Evolutionary conservation across 208 protist species (phyloP).

Genomic region (Acanthamoeba healyi): DNA sequence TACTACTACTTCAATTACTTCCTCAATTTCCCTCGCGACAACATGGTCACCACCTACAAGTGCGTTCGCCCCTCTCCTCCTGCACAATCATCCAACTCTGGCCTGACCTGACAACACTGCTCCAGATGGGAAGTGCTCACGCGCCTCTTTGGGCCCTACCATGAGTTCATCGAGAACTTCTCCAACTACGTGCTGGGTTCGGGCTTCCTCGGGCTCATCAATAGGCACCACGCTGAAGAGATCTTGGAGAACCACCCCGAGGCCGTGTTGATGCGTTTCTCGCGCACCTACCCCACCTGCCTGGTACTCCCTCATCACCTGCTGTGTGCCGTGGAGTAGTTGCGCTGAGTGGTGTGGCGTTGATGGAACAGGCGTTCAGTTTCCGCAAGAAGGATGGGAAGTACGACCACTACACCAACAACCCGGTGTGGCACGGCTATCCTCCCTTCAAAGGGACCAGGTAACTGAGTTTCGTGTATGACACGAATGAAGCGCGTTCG

Average conservation of each 20-base stretch:
- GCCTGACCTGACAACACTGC: neutral
- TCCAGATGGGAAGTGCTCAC: constrained; percentile 47
- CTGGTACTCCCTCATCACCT: constrained; percentile 21
- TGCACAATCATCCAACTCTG: neutral
- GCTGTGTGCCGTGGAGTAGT: neutral
- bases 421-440: constrained; percentile 28
- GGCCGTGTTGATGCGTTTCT: constrained; percentile 28
- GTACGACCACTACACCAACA: constrained; percentile 71
- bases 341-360: neutral
- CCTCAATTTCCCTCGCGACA: constrained; percentile 57
- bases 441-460: constrained; percentile 37
- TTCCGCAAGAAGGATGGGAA: constrained; percentile 57
- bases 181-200: constrained; percentile 33
- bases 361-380: constrained; percentile 22
- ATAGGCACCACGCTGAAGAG: constrained; percentile 35
- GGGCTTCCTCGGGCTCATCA: constrained; percentile 33
- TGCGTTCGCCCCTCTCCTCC: neutral
- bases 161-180: constrained; percentile 64
- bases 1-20: constrained; percentile 67
- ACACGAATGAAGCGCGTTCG: no score
- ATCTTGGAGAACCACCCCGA: constrained; percentile 36
- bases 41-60: constrained; percentile 72
- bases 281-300: constrained; percentile 34
- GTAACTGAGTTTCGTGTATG: no score
- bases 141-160: constrained; percentile 37